Evolutionary conservation across 352 stramenopile species (phyloP).

Genomic region (Phytopythium oedochilum): DNA sequence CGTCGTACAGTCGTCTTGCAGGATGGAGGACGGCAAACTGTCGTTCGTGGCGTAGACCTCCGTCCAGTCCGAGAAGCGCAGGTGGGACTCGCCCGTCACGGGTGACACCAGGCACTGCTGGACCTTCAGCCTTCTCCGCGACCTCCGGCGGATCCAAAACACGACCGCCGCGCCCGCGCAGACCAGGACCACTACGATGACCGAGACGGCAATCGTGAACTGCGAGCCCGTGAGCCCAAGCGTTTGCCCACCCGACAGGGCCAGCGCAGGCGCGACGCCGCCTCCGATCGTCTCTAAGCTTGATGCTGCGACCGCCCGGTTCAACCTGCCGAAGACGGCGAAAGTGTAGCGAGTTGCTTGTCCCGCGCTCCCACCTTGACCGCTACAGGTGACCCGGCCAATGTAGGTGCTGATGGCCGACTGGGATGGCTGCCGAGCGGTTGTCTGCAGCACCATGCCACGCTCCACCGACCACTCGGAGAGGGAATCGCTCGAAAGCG

Average conservation of each 20-base stretch:
- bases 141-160: constrained; percentile 1
- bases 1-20: constrained; percentile 33
- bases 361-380: too few species aligned
- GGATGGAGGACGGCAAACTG: constrained; percentile 22
- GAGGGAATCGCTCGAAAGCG: not conserved
- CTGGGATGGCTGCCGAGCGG: not conserved
- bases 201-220: constrained; percentile 3
- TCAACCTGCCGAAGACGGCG: not conserved
- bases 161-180: not conserved
- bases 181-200: not conserved
- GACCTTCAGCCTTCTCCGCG: not conserved
- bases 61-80: constrained; percentile 39
- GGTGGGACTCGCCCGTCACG: constrained; percentile 15
- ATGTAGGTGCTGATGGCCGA: not conserved
- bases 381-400: not conserved
- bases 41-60: constrained; percentile 42
- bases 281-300: not conserved
- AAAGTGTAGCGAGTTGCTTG: not conserved
- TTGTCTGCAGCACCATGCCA: not conserved
- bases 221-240: not conserved
- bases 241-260: not conserved
- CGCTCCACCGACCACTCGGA: not conserved
- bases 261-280: not conserved
- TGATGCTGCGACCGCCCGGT: not conserved
- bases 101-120: constrained; percentile 4